Conservation (phyloP, 1,139 yeast species). For the Blastobotrys niveus region DNA sequence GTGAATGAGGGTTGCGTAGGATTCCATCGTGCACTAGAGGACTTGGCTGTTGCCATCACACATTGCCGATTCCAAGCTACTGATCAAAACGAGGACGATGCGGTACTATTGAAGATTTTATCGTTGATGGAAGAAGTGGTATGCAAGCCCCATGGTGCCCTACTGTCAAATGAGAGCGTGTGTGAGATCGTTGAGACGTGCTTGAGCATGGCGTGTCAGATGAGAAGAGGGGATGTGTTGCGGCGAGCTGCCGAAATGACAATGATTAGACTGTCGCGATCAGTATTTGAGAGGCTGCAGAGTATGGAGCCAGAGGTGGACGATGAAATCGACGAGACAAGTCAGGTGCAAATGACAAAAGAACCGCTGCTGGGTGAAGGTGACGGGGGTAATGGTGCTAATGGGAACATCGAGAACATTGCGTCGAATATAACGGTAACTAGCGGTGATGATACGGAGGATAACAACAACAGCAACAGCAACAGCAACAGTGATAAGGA, state of each 20-base stretch:
- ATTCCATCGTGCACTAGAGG: slow-evolving; percentile 47
- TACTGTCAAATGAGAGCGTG: slow-evolving; percentile 73
- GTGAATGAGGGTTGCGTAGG: slow-evolving; percentile 44
- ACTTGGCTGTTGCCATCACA: slow-evolving; percentile 70
- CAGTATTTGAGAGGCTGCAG: slow-evolving; percentile 58
- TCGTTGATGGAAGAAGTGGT: slow-evolving; percentile 66
- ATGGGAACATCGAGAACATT: slow-evolving; percentile 16
- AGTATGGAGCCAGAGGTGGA: slow-evolving; percentile 47
- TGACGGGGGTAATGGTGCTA: background rate
- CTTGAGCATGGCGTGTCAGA: slow-evolving; percentile 85
- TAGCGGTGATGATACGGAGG: background rate
- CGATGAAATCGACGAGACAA: slow-evolving; percentile 21
- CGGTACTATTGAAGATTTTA: slow-evolving; percentile 78
- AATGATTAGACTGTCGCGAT: slow-evolving; percentile 57
- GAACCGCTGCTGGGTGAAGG: no score
- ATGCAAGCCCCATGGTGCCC: slow-evolving; percentile 40
- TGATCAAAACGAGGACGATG: slow-evolving; percentile 89
- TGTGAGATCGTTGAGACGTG: slow-evolving; percentile 91
- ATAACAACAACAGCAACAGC: background rate
- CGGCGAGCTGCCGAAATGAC: slow-evolving; percentile 88
- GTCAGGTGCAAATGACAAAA: slow-evolving; percentile 13
- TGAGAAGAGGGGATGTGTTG: slow-evolving; percentile 82
- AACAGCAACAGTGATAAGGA: background rate
- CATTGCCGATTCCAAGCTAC: slow-evolving; percentile 96
- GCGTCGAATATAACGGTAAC: slow-evolving; percentile 19